These are phyloP conservation scores for Zygosaccharomyces rouxii DNA, from an alignment of 805 yeast genomes.

Conservation along the genomic window DNA sequence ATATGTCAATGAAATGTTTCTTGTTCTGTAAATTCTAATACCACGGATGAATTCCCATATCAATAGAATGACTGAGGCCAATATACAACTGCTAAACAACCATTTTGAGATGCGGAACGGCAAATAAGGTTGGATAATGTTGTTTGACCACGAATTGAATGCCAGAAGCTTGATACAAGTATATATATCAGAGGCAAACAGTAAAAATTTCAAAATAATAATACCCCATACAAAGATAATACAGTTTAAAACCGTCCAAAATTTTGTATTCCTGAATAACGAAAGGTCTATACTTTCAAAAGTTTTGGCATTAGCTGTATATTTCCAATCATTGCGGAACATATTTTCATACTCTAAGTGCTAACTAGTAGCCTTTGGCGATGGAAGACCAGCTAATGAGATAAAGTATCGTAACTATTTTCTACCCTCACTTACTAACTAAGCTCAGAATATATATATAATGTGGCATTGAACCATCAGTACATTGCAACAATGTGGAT, in stretches of 20 bases:
- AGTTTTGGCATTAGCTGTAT: conserved; percentile 25
- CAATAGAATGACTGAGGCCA: conserved; percentile 58
- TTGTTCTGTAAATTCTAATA: conserved; percentile 50
- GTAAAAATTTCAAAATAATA: conserved; percentile 47
- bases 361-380: neutral
- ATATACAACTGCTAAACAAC: conserved; percentile 78
- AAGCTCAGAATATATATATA: neutral
- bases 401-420: neutral
- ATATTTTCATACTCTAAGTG: conserved; percentile 8
- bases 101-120: conserved; percentile 54
- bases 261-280: conserved; percentile 21
- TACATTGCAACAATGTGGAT: neutral
- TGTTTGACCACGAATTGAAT: conserved; percentile 62
- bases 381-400: neutral
- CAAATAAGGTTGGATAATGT: conserved; percentile 44
- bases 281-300: conserved; percentile 27
- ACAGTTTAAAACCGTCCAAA: conserved; percentile 23
- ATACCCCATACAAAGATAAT: conserved; percentile 25
- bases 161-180: conserved; percentile 73
- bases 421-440: neutral
- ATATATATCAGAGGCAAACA: conserved; percentile 68
- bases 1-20: conserved; percentile 65
- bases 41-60: conserved; percentile 58
- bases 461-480: neutral
- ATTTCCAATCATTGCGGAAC: conserved; percentile 28